These are phyloP conservation scores for Neofusicoccum ribis DNA, from an alignment of 2,329 filamentous ascomycete genomes.

Conservation along the genomic window DNA sequence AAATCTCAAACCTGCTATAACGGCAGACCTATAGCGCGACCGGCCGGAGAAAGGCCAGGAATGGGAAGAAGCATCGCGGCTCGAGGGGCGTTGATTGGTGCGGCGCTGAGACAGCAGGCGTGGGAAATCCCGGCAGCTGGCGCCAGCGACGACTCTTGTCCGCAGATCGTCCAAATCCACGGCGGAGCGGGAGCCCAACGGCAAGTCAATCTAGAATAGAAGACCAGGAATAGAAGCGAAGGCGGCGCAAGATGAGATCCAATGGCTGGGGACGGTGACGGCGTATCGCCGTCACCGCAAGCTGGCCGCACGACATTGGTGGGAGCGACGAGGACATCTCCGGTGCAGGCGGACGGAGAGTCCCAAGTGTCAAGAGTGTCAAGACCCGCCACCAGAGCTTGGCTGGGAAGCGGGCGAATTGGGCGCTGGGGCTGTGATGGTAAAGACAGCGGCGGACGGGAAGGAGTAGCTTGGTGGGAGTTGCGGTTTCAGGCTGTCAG, in stretches of 20 bases:
- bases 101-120: slow-evolving; percentile 1
- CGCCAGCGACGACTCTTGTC: neutral
- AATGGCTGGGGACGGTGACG: neutral
- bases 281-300: neutral
- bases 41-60: neutral
- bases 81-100: neutral
- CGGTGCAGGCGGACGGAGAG: neutral
- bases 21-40: neutral
- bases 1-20: slow-evolving; percentile 6
- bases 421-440: neutral
- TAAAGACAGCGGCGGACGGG: neutral
- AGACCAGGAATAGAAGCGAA: neutral
- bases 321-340: no score
- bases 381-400: neutral
- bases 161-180: slow-evolving; percentile 3
- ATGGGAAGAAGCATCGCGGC: neutral
- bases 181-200: neutral
- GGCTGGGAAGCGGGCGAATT: neutral
- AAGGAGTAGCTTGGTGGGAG: neutral
- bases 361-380: neutral
- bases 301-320: neutral
- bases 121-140: slow-evolving; percentile 6
- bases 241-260: neutral
- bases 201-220: neutral
- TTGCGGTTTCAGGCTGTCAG: slow-evolving; percentile 6